Conservation (phyloP, 2,329 filamentous ascomycete genomes). For the Gnomoniopsis smithogilvyi region DNA sequence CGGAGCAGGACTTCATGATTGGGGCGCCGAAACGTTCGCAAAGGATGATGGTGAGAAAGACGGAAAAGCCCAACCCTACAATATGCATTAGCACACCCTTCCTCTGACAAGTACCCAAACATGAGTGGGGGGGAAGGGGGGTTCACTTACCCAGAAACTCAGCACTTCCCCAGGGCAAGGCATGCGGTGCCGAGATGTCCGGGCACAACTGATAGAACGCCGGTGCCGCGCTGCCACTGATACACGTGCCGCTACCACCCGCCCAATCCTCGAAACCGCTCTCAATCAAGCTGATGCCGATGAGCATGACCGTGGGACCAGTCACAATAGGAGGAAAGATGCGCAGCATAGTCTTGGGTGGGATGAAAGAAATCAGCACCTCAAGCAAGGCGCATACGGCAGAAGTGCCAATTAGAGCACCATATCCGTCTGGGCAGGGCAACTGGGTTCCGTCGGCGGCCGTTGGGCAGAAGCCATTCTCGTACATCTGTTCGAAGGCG, state of each 20-base stretch:
- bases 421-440: conserved; percentile 74
- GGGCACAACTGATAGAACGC: conserved; percentile 65
- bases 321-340: conserved; percentile 70
- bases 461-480: conserved; percentile 62
- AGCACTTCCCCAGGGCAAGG: conserved; percentile 73
- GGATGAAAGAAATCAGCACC: conserved; percentile 71
- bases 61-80: conserved; percentile 66
- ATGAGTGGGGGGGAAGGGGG: too few relatives aligned
- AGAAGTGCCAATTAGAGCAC: conserved; percentile 69
- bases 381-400: conserved; percentile 66
- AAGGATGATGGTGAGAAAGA: conserved; percentile 75
- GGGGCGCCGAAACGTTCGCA: conserved; percentile 79
- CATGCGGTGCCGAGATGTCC: conserved; percentile 63
- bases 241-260: conserved; percentile 64
- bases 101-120: too few relatives aligned
- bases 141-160: conserved; percentile 62
- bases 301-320: conserved; percentile 52
- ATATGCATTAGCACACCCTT: not conserved
- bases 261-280: conserved; percentile 76
- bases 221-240: conserved; percentile 37
- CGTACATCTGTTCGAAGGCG: conserved; percentile 74
- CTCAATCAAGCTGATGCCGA: conserved; percentile 70
- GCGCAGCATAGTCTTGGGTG: conserved; percentile 63
- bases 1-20: conserved; percentile 78
- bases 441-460: conserved; percentile 61